Evolutionary conservation across 2,329 filamentous ascomycete species (phyloP), one percentile per base, ranked within the genome.

Genomic region (Trichoderma sp.): DNA sequence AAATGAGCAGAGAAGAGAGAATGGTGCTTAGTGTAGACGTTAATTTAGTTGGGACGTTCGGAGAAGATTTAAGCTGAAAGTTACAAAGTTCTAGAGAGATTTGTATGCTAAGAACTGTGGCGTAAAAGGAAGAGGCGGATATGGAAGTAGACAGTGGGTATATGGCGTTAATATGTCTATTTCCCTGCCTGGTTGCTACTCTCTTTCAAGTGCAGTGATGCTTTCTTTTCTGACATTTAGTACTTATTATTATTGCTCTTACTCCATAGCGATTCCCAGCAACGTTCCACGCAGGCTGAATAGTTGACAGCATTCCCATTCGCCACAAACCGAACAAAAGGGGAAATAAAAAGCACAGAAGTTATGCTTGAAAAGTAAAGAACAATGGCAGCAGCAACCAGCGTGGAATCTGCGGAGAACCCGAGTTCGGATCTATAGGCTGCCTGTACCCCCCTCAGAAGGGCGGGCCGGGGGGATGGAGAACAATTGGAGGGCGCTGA

Each of bases 111-210:
- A 27, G 49, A n/a, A 29, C 8, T 5, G 16, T 37, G 40, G 11
- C n/a, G 21, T 49, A 35, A 49, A 58, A 52, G 31, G 47, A 66
- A 52, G 63, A 59, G 63, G 35, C 27, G 55, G 55, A n/a, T 10
- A 29, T 13, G 8, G 40, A n/a, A 43, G 58, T 67, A 59, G 63
- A 52, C 40, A 58, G 31, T 52, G 49, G 27, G 40, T 67, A 59
- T 52, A 21, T 24, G 29, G 63, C 53, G 21, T 43, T 14, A 47
- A 35, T 35, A 64, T 56, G 31, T 56, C 29, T 21, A 21, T 52
- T 21, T 52, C 14, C 21, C n/a, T 62, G 33, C 21, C 35, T n/a
- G 5, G 21, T 27, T 58, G 10, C 16, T 29, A 43, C 24, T 31
- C n/a, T 33, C 10, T 56, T n/a, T 33, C 4, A 19, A 24, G 2